Evolutionary conservation across 1,284 basidiomycete species (phyloP).

Genomic region (Chondrostereum purpureum): DNA sequence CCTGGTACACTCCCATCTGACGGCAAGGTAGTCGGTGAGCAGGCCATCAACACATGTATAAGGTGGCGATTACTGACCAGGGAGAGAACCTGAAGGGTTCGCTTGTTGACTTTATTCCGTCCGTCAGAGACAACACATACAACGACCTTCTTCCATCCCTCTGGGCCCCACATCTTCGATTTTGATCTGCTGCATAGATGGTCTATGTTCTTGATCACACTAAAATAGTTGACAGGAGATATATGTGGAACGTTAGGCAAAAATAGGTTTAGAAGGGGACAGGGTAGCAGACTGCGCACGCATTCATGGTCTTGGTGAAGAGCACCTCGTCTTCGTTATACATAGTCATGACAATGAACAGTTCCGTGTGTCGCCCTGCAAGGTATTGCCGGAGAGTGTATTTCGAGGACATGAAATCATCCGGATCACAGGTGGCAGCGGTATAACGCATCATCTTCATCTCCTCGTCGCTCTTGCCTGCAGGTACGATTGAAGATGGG

Average conservation of each 20-base stretch:
- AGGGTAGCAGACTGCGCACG: constrained; percentile 56
- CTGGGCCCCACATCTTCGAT: constrained; percentile 90
- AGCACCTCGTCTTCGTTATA: constrained; percentile 94
- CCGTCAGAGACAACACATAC: constrained; percentile 92
- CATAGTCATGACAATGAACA: constrained; percentile 95
- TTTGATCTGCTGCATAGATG: constrained; percentile 76
- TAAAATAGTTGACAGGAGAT: constrained; percentile 18
- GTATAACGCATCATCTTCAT: constrained; percentile 86
- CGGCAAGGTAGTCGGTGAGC: neutral
- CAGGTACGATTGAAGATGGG: constrained; percentile 71
- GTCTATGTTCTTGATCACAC: constrained; percentile 86
- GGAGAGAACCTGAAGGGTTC: constrained; percentile 77
- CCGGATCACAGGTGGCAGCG: constrained; percentile 91
- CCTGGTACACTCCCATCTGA: constrained; percentile 94
- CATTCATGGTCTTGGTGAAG: constrained; percentile 83
- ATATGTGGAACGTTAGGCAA: constrained; percentile 5
- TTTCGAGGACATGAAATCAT: constrained; percentile 72
- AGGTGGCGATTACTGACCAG: constrained; percentile 37
- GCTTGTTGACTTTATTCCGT: constrained; percentile 84
- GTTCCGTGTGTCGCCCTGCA: constrained; percentile 80
- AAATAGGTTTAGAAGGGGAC: constrained; percentile 8
- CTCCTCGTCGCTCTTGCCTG: constrained; percentile 60
- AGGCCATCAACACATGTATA: neutral
- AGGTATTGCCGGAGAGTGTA: constrained; percentile 85
- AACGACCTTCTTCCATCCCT: constrained; percentile 94